Evolutionary conservation across 2,329 filamentous ascomycete genomes (phyloP).

Genomic region (Colletotrichum acutatum): DNA sequence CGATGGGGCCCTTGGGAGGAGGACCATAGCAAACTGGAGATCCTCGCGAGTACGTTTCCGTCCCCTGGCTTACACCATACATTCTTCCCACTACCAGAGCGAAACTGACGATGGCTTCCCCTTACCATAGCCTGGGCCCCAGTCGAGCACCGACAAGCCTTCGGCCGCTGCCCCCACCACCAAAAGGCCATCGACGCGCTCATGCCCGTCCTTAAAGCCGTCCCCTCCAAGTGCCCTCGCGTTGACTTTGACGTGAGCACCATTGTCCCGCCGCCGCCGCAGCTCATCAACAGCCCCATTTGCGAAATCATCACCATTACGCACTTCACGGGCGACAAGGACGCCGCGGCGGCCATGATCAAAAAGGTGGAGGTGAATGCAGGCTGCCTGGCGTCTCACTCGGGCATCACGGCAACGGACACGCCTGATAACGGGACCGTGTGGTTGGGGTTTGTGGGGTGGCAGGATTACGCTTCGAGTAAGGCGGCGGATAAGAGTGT

Average conservation of each 20-base stretch:
- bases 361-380: slow-evolving; percentile 18
- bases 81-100: background rate
- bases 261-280: slow-evolving; percentile 19
- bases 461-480: slow-evolving; percentile 28
- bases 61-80: background rate
- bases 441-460: slow-evolving; percentile 22
- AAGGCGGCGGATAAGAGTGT: slow-evolving; percentile 18
- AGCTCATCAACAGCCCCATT: slow-evolving; percentile 30
- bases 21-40: slow-evolving; percentile 20
- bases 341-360: slow-evolving; percentile 5
- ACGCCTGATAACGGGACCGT: slow-evolving; percentile 20
- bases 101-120: background rate
- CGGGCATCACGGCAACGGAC: slow-evolving; percentile 1
- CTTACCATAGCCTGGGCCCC: slow-evolving; percentile 8
- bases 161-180: slow-evolving; percentile 21
- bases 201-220: slow-evolving; percentile 8
- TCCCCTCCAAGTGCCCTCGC: slow-evolving; percentile 19
- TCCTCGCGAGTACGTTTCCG: slow-evolving; percentile 12
- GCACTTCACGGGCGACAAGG: slow-evolving; percentile 13
- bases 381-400: slow-evolving; percentile 18
- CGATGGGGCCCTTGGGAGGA: slow-evolving; percentile 32
- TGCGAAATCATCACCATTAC: slow-evolving; percentile 24
- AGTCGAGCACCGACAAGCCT: slow-evolving; percentile 10
- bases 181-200: slow-evolving; percentile 24
- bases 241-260: slow-evolving; percentile 13